Base-by-base conservation (phyloP, 345 rosid species). In the Gossypium arboreum region DNA sequence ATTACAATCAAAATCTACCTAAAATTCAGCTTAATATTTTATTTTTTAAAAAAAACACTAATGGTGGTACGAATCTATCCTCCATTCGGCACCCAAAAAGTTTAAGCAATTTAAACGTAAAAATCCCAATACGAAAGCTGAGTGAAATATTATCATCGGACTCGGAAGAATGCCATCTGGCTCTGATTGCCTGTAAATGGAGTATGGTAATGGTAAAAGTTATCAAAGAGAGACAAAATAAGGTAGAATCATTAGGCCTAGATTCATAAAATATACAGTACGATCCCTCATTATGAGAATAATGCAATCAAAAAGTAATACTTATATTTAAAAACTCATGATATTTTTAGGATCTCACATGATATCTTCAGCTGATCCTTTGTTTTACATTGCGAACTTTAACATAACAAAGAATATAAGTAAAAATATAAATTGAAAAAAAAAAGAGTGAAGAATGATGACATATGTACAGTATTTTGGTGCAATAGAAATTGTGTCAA, bases 181-280 rank as follows among this genome's bases (percentile, higher is more conserved):
- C 50, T 64, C 27, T 64, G 69, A n/a, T 64, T 64, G 50, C 69
- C 69, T 18, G 69, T 64, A 64, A n/a, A 64, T 41, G 18, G 22
- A 41, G 50, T 41, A 41, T 9, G 50, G 3, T 64, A 18, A 64
- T 4, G 27, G 16, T 41, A 41, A 64, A 64, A 41, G 12, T 41
- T 41, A 64, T n/a, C 51, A 64, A 39, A n/a, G 47, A 39, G 24
- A 63, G 1, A 39, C 2, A 64, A 4, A n/a, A 64, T 34, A 2
- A 12, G 51, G 16, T 64, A 39, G 15, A 10, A n/a, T 64, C 9
- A 9, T 10, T 43, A n/a, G 25, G 16, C 18, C 9, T n/a, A 64
- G 24, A 3, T 64, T 41, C 48, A 17, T 17, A 16, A 39, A 22
- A 39, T 5, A 34, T 17, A 39, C 8, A 12, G 68, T 34, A 39